These are phyloP conservation scores for Penicillium frequentans DNA, from an alignment of 2,329 filamentous ascomycete species.

Conservation along the genomic window DNA sequence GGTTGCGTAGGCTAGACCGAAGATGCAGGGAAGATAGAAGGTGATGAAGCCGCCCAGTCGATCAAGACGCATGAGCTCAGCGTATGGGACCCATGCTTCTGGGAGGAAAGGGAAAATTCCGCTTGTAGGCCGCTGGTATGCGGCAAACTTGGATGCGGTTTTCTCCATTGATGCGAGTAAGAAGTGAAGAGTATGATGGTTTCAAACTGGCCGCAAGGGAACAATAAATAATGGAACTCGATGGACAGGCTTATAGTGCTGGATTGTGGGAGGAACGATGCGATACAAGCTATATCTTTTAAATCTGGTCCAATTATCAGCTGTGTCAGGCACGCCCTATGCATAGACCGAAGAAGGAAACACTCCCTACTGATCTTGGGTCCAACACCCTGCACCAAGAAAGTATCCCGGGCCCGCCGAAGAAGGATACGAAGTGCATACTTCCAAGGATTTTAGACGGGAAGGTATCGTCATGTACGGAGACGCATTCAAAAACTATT, in stretches of 20 bases:
- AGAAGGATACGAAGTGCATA: neutral
- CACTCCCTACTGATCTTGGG: neutral
- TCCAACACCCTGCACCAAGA: neutral
- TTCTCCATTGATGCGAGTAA: neutral
- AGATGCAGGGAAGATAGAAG: constrained; percentile 81
- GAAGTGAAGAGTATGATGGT: neutral
- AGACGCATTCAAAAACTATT: neutral
- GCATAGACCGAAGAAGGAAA: neutral
- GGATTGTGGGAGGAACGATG: neutral
- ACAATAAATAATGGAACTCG: neutral
- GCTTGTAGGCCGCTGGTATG: neutral
- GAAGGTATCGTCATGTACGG: neutral
- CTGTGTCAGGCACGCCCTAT: neutral
- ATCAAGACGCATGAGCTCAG: constrained; percentile 64
- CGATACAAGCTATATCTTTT: neutral
- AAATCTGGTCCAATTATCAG: neutral
- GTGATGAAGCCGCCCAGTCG: constrained; percentile 82
- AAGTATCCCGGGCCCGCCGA: neutral
- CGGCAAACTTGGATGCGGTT: neutral
- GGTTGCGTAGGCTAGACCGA: constrained; percentile 78
- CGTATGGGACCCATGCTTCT: constrained; percentile 15
- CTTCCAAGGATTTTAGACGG: neutral
- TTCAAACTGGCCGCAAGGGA: too few species aligned
- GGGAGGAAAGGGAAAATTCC: neutral
- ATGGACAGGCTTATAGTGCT: neutral